phyloP scores from a whole-genome alignment of 2,329 filamentous ascomycete genomes.

The Chrysoporthe austroafricana region DNA sequence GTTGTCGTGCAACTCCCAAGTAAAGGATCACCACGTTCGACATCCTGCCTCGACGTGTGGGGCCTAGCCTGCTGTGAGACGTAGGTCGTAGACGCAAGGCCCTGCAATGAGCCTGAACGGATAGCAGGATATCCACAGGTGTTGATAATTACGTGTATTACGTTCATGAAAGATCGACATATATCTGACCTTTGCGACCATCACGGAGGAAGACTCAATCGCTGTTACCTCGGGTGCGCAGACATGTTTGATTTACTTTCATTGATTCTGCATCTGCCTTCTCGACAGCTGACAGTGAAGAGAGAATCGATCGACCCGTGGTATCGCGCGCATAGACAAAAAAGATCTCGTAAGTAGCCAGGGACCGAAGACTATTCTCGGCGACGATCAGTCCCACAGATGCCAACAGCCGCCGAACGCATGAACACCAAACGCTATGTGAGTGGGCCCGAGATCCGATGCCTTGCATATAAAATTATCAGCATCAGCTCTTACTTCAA shows the following conservation, averaged over 20 bases:
- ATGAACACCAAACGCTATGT: conserved; percentile 10
- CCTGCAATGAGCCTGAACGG: neutral
- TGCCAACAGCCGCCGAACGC: neutral
- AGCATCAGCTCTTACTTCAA: neutral
- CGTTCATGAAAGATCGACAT: neutral
- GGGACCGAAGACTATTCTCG: neutral
- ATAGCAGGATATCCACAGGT: neutral
- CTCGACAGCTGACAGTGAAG: neutral
- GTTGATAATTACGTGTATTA: neutral
- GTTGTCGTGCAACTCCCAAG: neutral
- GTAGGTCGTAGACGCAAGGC: neutral
- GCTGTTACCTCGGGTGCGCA: neutral
- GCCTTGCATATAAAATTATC: neutral
- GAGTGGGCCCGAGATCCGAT: conserved; percentile 2
- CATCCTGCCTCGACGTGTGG: neutral
- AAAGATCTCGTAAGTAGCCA: neutral
- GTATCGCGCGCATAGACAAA: conserved; percentile 9
- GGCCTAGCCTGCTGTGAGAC: neutral
- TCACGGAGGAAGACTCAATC: neutral
- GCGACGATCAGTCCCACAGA: neutral
- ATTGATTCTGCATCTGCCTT: neutral
- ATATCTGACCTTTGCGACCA: neutral
- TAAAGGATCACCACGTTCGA: neutral
- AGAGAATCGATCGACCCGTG: neutral
- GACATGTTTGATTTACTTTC: neutral